Evolutionary conservation across 2,329 filamentous ascomycete genomes (phyloP), one percentile per base, ranked within the genome.

Genomic region (Sclerotinia sclerotiorum): DNA sequence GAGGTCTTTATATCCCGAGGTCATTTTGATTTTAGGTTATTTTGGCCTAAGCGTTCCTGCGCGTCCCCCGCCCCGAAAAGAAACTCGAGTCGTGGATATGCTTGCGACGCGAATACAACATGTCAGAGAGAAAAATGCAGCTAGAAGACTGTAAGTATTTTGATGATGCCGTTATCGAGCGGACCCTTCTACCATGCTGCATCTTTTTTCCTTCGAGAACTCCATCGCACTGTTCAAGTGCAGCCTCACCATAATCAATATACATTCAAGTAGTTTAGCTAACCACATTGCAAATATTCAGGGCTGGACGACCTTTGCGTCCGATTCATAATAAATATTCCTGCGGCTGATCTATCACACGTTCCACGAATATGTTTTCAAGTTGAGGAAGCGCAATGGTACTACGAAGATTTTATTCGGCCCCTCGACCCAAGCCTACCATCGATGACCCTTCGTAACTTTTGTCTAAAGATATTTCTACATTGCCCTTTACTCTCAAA

Each of bases 341-440:
- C 96, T 57, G 86, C 91, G 72, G 93, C 95, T 80, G 95, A 99
- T 80, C 87, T 98, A 58, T 88, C 89, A 73, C 93, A 92, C 2
- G 91, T 97, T 69, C 92, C 93, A 78, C 90, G 95, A 77, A 95
- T 99, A 81, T 98, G 94, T 81, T 99, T 99, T 79, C 94, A 98
- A 81, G 91, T 99, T 74, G 95, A 99, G 81, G 96, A 99, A 81
- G 95, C 95, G 75, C 96, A 99, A 88, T 99, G 95, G 95, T 99
- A 97, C 81, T 99, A 99, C 87, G 95, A 99, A 84, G 95, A 99
- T 81, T 99, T 99, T 78, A 93, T 99, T 79, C 92, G 95, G 60
- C 94, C 94, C 51, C 84, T 95, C 72, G 91, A 97, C 79, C 90
- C 93, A 65, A 85, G 85, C 51, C 85, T 99, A 15, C 95, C 95